Conservation (phyloP, 306 rosid genomes). For the Rosa lucieae region DNA sequence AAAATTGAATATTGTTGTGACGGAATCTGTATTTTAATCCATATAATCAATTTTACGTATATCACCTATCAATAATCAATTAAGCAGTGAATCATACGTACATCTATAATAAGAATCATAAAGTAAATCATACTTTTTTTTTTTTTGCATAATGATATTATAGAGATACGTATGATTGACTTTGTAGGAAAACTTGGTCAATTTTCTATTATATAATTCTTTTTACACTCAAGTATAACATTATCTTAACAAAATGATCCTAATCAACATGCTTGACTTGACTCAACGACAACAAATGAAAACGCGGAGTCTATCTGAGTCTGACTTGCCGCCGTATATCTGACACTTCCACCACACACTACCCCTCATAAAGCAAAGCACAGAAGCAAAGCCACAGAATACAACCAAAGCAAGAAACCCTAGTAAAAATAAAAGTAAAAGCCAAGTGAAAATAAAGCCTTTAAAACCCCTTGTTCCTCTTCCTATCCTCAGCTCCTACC, state of each 20-base stretch:
- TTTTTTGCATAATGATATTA: too few relatives aligned
- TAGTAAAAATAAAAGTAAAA: not conserved
- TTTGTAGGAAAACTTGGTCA: too few relatives aligned
- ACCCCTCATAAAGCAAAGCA: not conserved
- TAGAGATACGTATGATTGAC: not conserved
- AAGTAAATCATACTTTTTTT: too few relatives aligned
- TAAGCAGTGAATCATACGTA: not conserved
- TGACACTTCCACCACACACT: slow-evolving; percentile 7
- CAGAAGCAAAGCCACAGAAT: not conserved
- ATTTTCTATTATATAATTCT: too few relatives aligned
- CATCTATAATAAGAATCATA: not conserved
- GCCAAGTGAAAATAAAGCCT: not conserved
- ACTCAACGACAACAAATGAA: not conserved
- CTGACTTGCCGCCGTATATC: not conserved
- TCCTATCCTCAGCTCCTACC: not conserved
- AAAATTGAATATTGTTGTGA: not conserved
- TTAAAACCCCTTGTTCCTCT: not conserved
- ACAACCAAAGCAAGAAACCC: not conserved
- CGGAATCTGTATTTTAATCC: not conserved
- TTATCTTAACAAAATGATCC: too few relatives aligned
- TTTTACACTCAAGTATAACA: too few relatives aligned
- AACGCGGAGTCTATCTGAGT: not conserved
- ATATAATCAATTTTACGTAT: too few relatives aligned
- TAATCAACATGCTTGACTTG: not conserved
- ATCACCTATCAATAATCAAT: not conserved